These are phyloP conservation scores for Penicillium arizonense DNA, from an alignment of 495 filamentous ascomycete species.

Conservation along the genomic window DNA sequence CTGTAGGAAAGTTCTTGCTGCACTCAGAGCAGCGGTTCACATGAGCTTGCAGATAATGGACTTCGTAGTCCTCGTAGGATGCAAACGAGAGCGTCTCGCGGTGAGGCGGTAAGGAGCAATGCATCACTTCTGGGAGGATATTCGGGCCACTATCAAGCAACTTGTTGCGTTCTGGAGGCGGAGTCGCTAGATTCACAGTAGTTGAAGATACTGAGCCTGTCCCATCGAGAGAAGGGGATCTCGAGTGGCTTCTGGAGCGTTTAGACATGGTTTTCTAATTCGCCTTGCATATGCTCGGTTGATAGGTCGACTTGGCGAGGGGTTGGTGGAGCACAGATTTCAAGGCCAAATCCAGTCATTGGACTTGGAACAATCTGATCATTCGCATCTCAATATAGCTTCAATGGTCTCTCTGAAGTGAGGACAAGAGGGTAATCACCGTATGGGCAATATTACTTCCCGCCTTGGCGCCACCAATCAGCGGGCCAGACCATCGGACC, in stretches of 20 bases:
- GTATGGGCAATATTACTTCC: conserved; percentile 4
- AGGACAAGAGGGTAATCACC: background rate
- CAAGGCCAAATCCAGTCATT: background rate
- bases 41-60: conserved; percentile 80
- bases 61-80: conserved; percentile 79
- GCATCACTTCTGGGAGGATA: conserved; percentile 51
- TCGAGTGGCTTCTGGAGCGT: conserved; percentile 55
- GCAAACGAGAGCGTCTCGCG: conserved; percentile 63
- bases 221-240: conserved; percentile 20
- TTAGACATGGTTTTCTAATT: conserved; percentile 51
- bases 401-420: background rate
- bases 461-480: conserved; percentile 12
- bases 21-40: conserved; percentile 83
- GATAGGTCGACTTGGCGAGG: conserved; percentile 21
- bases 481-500: background rate
- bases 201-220: conserved; percentile 23
- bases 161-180: conserved; percentile 24
- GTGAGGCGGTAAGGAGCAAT: conserved; percentile 80
- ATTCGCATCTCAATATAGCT: background rate
- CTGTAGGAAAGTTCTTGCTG: conserved; percentile 72
- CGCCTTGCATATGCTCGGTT: conserved; percentile 11
- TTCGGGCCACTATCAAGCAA: conserved; percentile 22
- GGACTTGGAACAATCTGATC: background rate
- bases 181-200: conserved; percentile 15
- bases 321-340: conserved; percentile 3